Base-by-base conservation (phyloP, 1,284 basidiomycete species). In the Veloboletus limbatus region DNA sequence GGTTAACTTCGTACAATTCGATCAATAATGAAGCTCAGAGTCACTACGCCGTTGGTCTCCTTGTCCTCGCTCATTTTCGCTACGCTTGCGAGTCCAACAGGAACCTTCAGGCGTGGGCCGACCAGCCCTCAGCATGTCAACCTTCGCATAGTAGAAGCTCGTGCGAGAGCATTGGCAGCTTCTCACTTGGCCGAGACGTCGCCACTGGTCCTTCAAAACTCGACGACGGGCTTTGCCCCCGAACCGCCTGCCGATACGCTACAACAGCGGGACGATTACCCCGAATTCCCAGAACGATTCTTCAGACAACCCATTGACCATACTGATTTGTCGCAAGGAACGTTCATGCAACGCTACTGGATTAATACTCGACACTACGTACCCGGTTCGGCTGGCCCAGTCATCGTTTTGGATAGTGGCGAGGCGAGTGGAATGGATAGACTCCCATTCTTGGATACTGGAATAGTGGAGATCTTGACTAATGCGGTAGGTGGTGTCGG, bases 301-400 rank as follows among this genome's bases (percentile, higher is more conserved):
- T 91, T 95, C 67, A 70, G 76, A 46, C 94, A 97, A 63, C 90
- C 88, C 0, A 69, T 95, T 41, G 91, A 95, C 63, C 94, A 97
- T 61, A 83, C 85, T 52, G 71, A 74, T 31, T 63, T 66, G 17
- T 68, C 70, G 17, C 68, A 70, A 18, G 72, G 75, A 44, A 82
- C 77, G 3, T 91, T 85, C 65, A 66, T 70, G 40, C 88, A 91
- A 59, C 76, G 88, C 21, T 97, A 93, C 69, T 98, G 94, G 92
- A 75, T 94, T 38, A 93, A 86, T 61, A 79, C 79, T n/a, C 78
- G 86, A 26, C 82, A 91, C 65, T 97, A 96, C 67, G 75, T 78
- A 49, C 75, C 83, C 0, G 77, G 82, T 10, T 69, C 76, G 2
- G 81, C 82, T 37, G 85, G 82, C 5, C 92, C 92, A 0, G 84